These are phyloP conservation scores for Pseudogymnoascus sp. DNA, from an alignment of 2,329 filamentous ascomycete species.

Conservation along the genomic window DNA sequence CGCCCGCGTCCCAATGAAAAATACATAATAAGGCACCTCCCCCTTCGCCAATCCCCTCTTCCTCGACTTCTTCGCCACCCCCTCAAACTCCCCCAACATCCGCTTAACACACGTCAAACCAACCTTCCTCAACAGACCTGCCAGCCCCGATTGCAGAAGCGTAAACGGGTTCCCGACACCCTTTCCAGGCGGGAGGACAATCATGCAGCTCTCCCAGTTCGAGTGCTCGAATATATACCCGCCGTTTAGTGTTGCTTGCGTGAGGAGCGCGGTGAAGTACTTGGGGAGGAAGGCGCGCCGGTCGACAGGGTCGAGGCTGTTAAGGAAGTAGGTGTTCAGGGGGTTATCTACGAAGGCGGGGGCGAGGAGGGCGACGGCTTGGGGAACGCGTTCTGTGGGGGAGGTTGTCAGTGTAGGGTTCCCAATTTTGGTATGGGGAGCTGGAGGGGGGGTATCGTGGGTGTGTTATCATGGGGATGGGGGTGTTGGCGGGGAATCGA, in stretches of 20 bases:
- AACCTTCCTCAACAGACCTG: slow-evolving; percentile 18
- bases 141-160: slow-evolving; percentile 16
- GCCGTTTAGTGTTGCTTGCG: slow-evolving; percentile 17
- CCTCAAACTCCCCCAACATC: slow-evolving; percentile 16
- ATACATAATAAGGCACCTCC: slow-evolving; percentile 18
- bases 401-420: neutral
- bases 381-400: neutral
- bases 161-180: slow-evolving; percentile 17
- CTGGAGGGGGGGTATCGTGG: neutral
- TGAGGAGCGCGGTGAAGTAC: slow-evolving; percentile 17
- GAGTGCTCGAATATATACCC: slow-evolving; percentile 14
- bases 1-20: slow-evolving; percentile 16
- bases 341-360: slow-evolving; percentile 9
- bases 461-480: neutral
- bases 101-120: slow-evolving; percentile 15
- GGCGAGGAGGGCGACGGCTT: slow-evolving; percentile 1
- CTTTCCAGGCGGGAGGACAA: slow-evolving; percentile 16
- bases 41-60: neutral
- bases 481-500: neutral
- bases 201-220: slow-evolving; percentile 10
- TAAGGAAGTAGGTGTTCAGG: slow-evolving; percentile 17
- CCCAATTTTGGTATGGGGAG: neutral
- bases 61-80: neutral
- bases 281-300: slow-evolving; percentile 14
- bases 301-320: slow-evolving; percentile 9